These are phyloP conservation scores for Cyberlindnera amylophila DNA, from an alignment of 805 yeast species.

Conservation along the genomic window DNA sequence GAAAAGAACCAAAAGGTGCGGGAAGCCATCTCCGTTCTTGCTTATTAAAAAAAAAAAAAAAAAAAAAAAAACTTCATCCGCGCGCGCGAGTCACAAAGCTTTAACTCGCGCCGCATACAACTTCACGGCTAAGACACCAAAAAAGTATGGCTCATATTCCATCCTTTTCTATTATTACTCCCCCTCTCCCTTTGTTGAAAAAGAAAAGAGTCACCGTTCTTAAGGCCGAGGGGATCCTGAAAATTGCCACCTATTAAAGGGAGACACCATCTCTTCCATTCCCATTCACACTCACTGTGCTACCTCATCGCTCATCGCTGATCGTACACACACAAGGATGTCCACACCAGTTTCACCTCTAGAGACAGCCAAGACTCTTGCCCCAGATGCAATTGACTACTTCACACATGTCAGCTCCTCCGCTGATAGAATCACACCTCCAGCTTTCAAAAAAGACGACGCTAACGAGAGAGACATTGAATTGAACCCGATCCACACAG, in stretches of 20 bases:
- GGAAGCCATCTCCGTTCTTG: constrained; percentile 3
- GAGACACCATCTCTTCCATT: too few relatives aligned
- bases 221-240: too few relatives aligned
- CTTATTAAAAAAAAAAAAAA: not conserved
- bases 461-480: constrained; percentile 9
- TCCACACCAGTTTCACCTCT: constrained; percentile 2
- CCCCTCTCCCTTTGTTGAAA: too few relatives aligned
- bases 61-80: too few relatives aligned
- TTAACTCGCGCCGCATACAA: too few relatives aligned
- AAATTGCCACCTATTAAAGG: too few relatives aligned
- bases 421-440: constrained; percentile 4
- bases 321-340: not conserved
- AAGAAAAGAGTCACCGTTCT: too few relatives aligned
- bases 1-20: not conserved
- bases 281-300: not conserved
- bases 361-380: constrained; percentile 7
- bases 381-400: constrained; percentile 5
- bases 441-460: constrained; percentile 5
- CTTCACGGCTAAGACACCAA: too few relatives aligned
- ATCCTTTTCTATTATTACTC: too few relatives aligned
- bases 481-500: constrained; percentile 2
- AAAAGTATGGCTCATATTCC: too few relatives aligned
- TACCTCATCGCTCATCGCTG: not conserved
- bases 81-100: too few relatives aligned
- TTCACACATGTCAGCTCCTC: constrained; percentile 3